These are phyloP conservation scores for Tylopilus balloui DNA, from an alignment of 768 basidiomycete species.

Conservation along the genomic window DNA sequence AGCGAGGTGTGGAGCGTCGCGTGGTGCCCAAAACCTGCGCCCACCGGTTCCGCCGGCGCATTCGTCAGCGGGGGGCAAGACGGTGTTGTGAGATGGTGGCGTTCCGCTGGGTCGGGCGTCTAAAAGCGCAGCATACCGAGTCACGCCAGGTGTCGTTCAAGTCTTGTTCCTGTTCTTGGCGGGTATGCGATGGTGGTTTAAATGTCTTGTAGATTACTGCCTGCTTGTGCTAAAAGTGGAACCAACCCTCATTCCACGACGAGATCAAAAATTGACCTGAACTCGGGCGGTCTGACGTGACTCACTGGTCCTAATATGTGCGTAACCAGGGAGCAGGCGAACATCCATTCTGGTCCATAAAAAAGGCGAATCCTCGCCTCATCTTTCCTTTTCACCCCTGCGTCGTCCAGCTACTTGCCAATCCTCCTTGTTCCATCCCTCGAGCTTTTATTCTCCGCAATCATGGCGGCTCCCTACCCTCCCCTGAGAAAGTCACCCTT, in stretches of 20 bases:
- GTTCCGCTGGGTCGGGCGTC: conserved; percentile 53
- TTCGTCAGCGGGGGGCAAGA: conserved; percentile 74
- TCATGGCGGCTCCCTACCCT: conserved; percentile 29
- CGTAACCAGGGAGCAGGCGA: too few relatives aligned
- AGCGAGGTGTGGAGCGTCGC: conserved; percentile 83
- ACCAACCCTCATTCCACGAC: too few relatives aligned
- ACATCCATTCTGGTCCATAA: too few relatives aligned
- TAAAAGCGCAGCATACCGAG: not conserved
- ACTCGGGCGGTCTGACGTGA: too few relatives aligned
- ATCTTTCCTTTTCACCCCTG: conserved; percentile 9
- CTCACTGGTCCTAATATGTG: too few relatives aligned
- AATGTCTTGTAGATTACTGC: conserved; percentile 1
- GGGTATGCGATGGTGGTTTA: not conserved
- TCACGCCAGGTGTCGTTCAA: not conserved
- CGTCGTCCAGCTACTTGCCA: conserved; percentile 8
- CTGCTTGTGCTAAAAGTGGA: too few relatives aligned
- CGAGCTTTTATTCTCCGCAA: conserved; percentile 9
- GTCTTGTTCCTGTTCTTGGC: conserved; percentile 1
- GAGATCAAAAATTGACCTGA: too few relatives aligned
- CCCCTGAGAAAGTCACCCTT: conserved; percentile 39
- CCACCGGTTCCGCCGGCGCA: conserved; percentile 52
- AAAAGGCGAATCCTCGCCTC: too few relatives aligned
- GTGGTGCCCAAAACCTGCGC: conserved; percentile 65
- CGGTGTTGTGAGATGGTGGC: conserved; percentile 73
- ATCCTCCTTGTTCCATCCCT: conserved; percentile 6